Evolutionary conservation across 345 rosid genomes (phyloP).

Genomic region (Euclidium syriacum): DNA sequence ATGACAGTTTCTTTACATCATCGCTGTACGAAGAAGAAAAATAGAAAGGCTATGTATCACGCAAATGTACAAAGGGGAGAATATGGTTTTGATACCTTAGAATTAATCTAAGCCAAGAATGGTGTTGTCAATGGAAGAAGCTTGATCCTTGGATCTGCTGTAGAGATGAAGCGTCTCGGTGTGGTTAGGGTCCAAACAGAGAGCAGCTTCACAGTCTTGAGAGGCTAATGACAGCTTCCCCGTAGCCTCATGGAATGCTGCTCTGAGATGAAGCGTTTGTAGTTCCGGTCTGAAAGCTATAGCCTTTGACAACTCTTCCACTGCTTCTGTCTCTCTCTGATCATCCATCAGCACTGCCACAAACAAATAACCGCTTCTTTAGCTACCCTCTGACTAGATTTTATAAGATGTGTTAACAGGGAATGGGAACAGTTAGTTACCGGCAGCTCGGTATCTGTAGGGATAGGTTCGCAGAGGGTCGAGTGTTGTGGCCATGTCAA

Average conservation of each 20-base stretch:
- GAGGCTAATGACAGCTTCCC: conserved; percentile 59
- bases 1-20: conserved; percentile 1
- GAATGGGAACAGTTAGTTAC: conserved; percentile 34
- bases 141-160: conserved; percentile 47
- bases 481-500: conserved; percentile 68
- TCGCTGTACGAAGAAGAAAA: background rate
- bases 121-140: conserved; percentile 35
- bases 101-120: conserved; percentile 16
- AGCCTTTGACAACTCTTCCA: conserved; percentile 82
- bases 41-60: background rate
- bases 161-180: conserved; percentile 68
- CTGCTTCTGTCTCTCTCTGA: conserved; percentile 76
- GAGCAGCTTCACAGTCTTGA: conserved; percentile 87
- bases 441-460: conserved; percentile 93
- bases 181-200: conserved; percentile 79
- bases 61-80: background rate
- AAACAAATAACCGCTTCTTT: background rate
- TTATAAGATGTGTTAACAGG: background rate
- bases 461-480: conserved; percentile 96
- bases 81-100: conserved; percentile 15
- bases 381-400: background rate
- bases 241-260: conserved; percentile 81
- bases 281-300: conserved; percentile 83
- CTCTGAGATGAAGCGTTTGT: conserved; percentile 92
- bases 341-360: conserved; percentile 85